Percentiles rank a stretch among this genome's conserved stretches.
These are phyloP conservation scores for Pythium graminicola DNA, from an alignment of 352 stramenopile genomes.

Conservation along the genomic window DNA sequence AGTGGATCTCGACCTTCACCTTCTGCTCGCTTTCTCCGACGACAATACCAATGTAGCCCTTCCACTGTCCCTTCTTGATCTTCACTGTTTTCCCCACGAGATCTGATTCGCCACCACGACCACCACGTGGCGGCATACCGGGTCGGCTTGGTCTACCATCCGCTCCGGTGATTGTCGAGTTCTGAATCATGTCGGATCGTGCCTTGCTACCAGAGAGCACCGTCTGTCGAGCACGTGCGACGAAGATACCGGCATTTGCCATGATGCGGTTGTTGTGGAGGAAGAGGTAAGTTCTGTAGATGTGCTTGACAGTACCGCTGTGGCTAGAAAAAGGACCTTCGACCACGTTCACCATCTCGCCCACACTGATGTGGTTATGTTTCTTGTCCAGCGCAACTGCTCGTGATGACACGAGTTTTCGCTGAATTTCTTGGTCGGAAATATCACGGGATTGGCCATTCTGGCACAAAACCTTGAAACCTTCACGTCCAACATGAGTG, in stretches of 20 bases:
- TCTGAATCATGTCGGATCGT: conserved; percentile 81
- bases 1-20: conserved; percentile 90
- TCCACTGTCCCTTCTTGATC: conserved; percentile 89
- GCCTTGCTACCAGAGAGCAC: conserved; percentile 84
- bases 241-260: conserved; percentile 85
- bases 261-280: conserved; percentile 89
- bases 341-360: conserved; percentile 87
- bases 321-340: conserved; percentile 75
- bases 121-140: conserved; percentile 27
- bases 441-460: conserved; percentile 78
- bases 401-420: conserved; percentile 81
- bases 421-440: conserved; percentile 86
- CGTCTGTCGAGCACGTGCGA: conserved; percentile 75
- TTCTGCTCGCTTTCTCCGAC: conserved; percentile 86
- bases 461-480: conserved; percentile 83
- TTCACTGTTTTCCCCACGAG: conserved; percentile 87
- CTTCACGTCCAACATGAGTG: conserved; percentile 84
- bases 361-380: conserved; percentile 85
- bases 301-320: conserved; percentile 88
- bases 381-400: conserved; percentile 84
- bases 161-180: conserved; percentile 66
- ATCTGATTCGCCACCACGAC: conserved; percentile 65
- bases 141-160: conserved; percentile 38
- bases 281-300: conserved; percentile 86
- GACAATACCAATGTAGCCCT: conserved; percentile 90